Evolutionary conservation across 1,284 basidiomycete species (phyloP).

Genomic region (Trametes polyzona): DNA sequence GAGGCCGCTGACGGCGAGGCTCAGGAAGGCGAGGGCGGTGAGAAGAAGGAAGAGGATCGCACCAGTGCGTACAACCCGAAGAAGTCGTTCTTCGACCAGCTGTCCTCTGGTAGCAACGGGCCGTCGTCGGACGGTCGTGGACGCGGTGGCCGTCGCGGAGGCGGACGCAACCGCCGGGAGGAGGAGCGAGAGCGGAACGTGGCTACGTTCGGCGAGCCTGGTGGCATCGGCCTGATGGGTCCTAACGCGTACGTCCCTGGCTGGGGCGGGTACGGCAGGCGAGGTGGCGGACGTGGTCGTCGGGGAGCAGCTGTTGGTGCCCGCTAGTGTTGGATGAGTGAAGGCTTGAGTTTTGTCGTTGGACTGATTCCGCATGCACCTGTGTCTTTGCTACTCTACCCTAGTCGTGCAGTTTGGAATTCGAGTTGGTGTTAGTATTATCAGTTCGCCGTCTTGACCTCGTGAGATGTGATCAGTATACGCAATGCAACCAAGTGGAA

Average conservation of each 20-base stretch:
- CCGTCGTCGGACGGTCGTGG: slow-evolving; percentile 35
- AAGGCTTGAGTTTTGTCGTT: neutral
- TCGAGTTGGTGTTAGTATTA: neutral
- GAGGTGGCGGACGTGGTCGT: slow-evolving; percentile 50
- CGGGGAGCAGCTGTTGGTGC: slow-evolving; percentile 28
- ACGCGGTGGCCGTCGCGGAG: slow-evolving; percentile 50
- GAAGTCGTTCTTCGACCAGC: slow-evolving; percentile 78
- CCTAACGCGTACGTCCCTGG: slow-evolving; percentile 61
- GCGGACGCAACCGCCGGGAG: slow-evolving; percentile 68
- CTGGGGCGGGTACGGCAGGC: slow-evolving; percentile 53
- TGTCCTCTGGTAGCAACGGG: slow-evolving; percentile 55
- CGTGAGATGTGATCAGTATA: neutral
- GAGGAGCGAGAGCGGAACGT: slow-evolving; percentile 81
- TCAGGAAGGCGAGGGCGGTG: slow-evolving; percentile 25
- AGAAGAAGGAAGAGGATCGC: slow-evolving; percentile 33
- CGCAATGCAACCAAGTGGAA: neutral
- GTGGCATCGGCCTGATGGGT: slow-evolving; percentile 73
- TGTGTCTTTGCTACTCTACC: slow-evolving; percentile 12
- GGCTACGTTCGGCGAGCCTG: slow-evolving; percentile 82
- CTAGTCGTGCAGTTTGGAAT: slow-evolving; percentile 9
- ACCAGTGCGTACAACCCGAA: slow-evolving; percentile 68
- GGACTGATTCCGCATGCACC: slow-evolving; percentile 7
- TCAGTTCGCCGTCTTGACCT: neutral
- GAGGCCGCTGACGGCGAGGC: slow-evolving; percentile 32
- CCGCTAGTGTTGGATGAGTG: slow-evolving; percentile 21